Evolutionary conservation across 2,329 filamentous ascomycete species (phyloP).

Genomic region (Cladophialophora yegresii): DNA sequence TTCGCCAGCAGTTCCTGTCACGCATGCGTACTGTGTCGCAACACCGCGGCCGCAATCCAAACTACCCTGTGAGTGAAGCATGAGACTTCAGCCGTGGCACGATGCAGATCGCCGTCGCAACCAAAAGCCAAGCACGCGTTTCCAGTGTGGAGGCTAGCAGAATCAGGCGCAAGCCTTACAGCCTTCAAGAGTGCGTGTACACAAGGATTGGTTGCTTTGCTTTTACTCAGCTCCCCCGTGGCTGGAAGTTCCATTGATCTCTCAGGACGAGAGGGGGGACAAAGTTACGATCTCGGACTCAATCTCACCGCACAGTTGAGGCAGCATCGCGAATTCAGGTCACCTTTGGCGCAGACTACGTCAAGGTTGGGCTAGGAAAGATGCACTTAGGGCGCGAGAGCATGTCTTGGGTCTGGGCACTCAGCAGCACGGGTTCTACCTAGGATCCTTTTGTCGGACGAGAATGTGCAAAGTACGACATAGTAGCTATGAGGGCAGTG

Average conservation of each 20-base stretch:
- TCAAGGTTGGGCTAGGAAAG: neutral
- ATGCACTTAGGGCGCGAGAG: neutral
- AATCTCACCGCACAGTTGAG: neutral
- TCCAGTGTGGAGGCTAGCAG: neutral
- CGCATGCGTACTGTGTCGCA: neutral
- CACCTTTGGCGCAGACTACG: neutral
- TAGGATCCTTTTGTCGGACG: no score
- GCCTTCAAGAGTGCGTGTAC: neutral
- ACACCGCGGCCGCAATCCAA: neutral
- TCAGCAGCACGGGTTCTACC: neutral
- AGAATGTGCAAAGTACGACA: no score
- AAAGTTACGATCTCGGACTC: neutral
- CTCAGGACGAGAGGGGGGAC: neutral
- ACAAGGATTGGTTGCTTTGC: neutral
- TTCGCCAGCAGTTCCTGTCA: neutral
- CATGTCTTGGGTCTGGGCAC: neutral
- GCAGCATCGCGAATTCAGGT: neutral
- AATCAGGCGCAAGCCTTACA: neutral
- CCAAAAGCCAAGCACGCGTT: neutral
- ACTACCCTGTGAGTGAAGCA: neutral
- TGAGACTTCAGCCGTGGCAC: neutral
- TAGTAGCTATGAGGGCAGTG: no score
- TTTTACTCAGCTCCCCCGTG: neutral
- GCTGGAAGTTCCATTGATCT: neutral
- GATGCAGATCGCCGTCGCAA: neutral